A percentile compares a stretch with the other conserved stretches of the same genome.
These are phyloP conservation scores for Monosporozyma yasuniensis DNA, from an alignment of 805 yeast species.

Conservation along the genomic window DNA sequence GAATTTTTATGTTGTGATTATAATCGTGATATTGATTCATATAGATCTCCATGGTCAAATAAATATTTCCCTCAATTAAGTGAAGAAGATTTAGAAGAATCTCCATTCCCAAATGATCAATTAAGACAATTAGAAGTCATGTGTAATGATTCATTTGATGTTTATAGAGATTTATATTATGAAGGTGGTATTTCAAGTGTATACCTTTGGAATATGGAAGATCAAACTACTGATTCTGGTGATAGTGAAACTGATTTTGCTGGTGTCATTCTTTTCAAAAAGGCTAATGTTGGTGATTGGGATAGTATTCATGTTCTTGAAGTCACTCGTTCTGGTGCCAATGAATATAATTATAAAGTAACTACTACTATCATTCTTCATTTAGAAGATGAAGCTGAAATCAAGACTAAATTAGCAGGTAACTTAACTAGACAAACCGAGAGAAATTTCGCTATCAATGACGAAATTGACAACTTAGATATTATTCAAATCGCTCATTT, in stretches of 20 bases:
- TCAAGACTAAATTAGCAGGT: conserved; percentile 56
- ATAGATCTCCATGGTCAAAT: conserved; percentile 86
- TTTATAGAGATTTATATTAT: conserved; percentile 86
- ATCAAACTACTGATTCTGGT: conserved; percentile 18
- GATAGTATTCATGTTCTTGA: conserved; percentile 92
- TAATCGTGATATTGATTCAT: conserved; percentile 89
- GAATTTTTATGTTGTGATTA: conserved; percentile 82
- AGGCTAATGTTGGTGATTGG: conserved; percentile 57
- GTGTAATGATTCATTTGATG: conserved; percentile 85
- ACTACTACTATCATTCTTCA: conserved; percentile 86
- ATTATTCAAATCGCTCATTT: conserved; percentile 55
- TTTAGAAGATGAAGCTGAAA: conserved; percentile 31
- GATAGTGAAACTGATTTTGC: conserved; percentile 45
- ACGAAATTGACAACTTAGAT: conserved; percentile 16
- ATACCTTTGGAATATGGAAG: conserved; percentile 84
- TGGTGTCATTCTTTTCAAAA: conserved; percentile 82
- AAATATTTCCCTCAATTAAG: conserved; percentile 37
- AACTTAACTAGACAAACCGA: conserved; percentile 78
- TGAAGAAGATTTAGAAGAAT: conserved; percentile 51
- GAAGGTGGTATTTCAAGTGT: conserved; percentile 90
- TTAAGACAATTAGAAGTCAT: conserved; percentile 67
- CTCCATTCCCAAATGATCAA: conserved; percentile 60
- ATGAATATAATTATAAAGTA: conserved; percentile 48
- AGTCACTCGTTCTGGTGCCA: conserved; percentile 35
- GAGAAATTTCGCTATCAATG: conserved; percentile 33